Percentiles rank a stretch among this genome's conserved stretches.
These are phyloP conservation scores for Nannochloropsis salina DNA, from an alignment of 108 stramenopile species.

Conservation along the genomic window DNA sequence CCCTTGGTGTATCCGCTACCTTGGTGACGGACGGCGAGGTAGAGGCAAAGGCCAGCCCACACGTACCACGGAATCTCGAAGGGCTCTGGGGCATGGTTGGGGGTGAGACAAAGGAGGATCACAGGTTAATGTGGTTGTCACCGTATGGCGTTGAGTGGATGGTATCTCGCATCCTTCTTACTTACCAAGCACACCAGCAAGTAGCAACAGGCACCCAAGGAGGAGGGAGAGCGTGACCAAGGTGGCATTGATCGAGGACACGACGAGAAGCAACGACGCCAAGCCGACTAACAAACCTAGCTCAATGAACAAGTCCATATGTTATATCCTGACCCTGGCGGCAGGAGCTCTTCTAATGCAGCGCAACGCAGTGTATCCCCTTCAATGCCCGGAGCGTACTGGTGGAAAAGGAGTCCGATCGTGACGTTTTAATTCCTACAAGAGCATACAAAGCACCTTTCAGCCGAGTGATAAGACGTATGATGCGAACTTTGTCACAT, in stretches of 20 bases:
- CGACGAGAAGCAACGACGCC: neutral
- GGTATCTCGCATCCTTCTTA: neutral
- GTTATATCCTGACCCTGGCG: too few relatives aligned
- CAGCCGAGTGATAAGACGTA: too few relatives aligned
- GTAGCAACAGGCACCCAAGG: neutral
- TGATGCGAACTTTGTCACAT: too few relatives aligned
- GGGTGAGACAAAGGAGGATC: neutral
- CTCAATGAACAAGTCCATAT: neutral
- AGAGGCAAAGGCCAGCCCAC: neutral
- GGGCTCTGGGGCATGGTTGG: neutral
- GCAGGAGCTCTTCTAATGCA: too few relatives aligned
- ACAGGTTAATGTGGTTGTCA: too few relatives aligned
- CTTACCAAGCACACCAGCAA: neutral
- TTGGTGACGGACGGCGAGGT: neutral
- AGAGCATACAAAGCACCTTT: too few relatives aligned
- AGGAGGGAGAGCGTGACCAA: neutral
- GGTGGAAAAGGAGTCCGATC: too few relatives aligned
- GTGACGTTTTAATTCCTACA: too few relatives aligned
- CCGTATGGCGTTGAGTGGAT: too few relatives aligned
- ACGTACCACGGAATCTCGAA: slow-evolving; percentile 1
- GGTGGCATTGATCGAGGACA: neutral
- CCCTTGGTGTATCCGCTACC: neutral
- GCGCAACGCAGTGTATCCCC: too few relatives aligned
- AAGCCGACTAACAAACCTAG: neutral
- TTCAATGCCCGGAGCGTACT: too few relatives aligned